Percentiles rank a stretch among this genome's conserved stretches.
These are phyloP conservation scores for Xylaria longipes DNA, from an alignment of 495 filamentous ascomycete species.

Conservation along the genomic window DNA sequence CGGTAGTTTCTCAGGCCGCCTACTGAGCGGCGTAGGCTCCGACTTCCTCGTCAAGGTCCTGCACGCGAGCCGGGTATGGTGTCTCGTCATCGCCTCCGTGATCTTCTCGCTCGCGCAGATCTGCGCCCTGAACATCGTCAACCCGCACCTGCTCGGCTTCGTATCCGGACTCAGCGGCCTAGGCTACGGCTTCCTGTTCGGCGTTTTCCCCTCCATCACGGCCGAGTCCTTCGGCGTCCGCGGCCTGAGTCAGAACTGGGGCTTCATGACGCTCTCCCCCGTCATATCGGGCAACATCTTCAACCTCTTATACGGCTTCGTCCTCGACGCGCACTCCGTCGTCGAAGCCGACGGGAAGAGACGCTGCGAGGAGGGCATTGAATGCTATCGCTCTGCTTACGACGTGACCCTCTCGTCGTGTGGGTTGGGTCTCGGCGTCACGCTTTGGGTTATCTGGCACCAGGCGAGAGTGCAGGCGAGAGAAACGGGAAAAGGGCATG, in stretches of 20 bases:
- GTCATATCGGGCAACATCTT: conserved; percentile 88
- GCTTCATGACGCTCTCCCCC: conserved; percentile 87
- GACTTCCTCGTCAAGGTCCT: conserved; percentile 85
- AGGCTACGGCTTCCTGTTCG: conserved; percentile 93
- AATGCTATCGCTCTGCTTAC: conserved; percentile 84
- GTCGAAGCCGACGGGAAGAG: conserved; percentile 70
- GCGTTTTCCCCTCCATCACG: conserved; percentile 90
- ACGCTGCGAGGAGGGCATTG: conserved; percentile 77
- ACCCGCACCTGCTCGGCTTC: conserved; percentile 77
- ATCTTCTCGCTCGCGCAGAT: conserved; percentile 86
- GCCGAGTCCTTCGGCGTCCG: conserved; percentile 90
- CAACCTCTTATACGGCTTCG: conserved; percentile 82
- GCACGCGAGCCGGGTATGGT: conserved; percentile 85
- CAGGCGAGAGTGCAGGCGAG: conserved; percentile 51
- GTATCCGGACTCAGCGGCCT: conserved; percentile 86
- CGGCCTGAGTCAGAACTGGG: conserved; percentile 93
- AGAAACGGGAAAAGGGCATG: conserved; percentile 43
- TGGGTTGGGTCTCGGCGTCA: conserved; percentile 69
- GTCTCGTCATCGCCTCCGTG: conserved; percentile 73
- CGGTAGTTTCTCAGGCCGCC: conserved; percentile 80
- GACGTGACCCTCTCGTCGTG: conserved; percentile 80
- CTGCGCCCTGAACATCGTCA: conserved; percentile 75
- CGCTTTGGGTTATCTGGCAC: conserved; percentile 78
- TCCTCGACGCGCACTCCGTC: conserved; percentile 81
- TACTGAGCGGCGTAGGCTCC: conserved; percentile 84